Conservation (phyloP, 495 filamentous ascomycete genomes). For the Corynascus novoguineensis region DNA sequence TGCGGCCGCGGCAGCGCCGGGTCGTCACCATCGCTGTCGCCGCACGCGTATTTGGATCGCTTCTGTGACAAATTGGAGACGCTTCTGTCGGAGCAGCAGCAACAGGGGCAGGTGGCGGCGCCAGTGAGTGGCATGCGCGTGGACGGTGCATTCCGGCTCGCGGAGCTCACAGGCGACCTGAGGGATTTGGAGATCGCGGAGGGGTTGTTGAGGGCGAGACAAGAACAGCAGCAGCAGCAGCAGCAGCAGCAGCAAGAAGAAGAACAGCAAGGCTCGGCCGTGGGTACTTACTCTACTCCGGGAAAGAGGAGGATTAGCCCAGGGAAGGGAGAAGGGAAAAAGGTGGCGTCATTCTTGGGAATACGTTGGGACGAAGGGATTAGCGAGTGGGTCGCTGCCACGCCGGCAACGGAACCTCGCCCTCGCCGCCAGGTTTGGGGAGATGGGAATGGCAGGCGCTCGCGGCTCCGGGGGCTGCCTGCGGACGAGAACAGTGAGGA, state of each 20-base stretch:
- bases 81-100: conserved; percentile 22
- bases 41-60: conserved; percentile 18
- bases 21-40: too few relatives aligned
- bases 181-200: conserved; percentile 42
- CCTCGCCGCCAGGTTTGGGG: too few relatives aligned
- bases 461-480: not conserved
- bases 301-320: not conserved
- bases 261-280: not conserved
- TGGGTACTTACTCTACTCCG: not conserved
- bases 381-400: conserved; percentile 46
- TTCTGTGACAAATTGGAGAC: conserved; percentile 26
- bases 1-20: conserved; percentile 21
- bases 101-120: too few relatives aligned
- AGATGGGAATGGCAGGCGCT: not conserved
- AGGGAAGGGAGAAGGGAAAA: not conserved
- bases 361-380: conserved; percentile 52
- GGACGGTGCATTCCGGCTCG: conserved; percentile 37
- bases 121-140: conserved; percentile 22
- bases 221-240: not conserved
- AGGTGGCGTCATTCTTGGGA: conserved; percentile 24
- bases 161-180: conserved; percentile 39
- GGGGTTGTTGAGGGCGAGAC: conserved; percentile 25
- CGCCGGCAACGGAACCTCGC: conserved; percentile 8
- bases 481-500: not conserved
- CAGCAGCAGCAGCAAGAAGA: not conserved